Evolutionary conservation across 768 basidiomycete genomes (phyloP), one percentile per base, ranked within the genome.

Genomic region (Tulasnella sp.): DNA sequence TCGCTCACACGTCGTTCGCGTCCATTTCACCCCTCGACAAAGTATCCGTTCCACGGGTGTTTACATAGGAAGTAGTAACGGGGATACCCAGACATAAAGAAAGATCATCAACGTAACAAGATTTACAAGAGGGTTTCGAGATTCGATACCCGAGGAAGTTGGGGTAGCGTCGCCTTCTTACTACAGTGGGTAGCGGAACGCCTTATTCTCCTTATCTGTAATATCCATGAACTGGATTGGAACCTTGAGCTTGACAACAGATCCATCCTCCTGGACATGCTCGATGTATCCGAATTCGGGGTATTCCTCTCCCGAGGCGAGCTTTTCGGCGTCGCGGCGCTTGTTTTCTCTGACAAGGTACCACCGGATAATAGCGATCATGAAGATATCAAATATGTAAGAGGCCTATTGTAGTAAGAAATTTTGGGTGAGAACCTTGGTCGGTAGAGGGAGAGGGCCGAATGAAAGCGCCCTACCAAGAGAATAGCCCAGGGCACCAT

Each of bases 261-360:
- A 34, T 19, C 76, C 76, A 68, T 76, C 76, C 40, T 36, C 76
- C 22, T 68, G 52, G 12, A 25, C 40, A 14, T 45, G 38, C 67
- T 75, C 75, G 75, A 78, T 52, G 67, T 71, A 78, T 19, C 71
- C 75, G 22, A 40, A 71, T 38, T 78, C 77, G 3, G 42, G 58
- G 31, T 70, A 67, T 39, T 77, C 77, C 36, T 76, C 64, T 29
- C 31, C 67, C 36, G 40, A 34, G 9, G 34, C 70, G 70, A 36
- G n/a, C 54, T 78, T 64, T 22, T 77, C 76, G 2, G 71, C 72
- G 64, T 78, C 78, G 25, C 78, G 70, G 19, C 78, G 78, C 72
- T 36, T 77, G 77, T 78, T 78, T 45, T 78, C 78, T 8, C 77
- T 19, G 77, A n/a, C 52, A 29, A 78, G 78, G 38, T 45, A n/a